Evolutionary conservation across 306 rosid genomes (phyloP), one percentile per base, ranked within the genome.

Genomic region (Dalbergia oliveri): DNA sequence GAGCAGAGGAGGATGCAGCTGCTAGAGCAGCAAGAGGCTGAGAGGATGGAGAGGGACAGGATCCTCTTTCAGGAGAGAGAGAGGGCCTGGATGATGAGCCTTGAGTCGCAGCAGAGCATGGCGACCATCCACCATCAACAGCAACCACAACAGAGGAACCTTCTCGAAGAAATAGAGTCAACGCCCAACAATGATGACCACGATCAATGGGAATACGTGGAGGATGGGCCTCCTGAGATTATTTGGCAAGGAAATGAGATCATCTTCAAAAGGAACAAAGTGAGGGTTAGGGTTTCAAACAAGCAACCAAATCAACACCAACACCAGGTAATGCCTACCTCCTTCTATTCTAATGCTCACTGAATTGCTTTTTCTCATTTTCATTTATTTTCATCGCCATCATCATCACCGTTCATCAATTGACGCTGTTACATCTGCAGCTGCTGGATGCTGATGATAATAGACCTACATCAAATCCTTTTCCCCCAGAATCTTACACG

Each of bases 241-340:
- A 90, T 93, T 51, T 95, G 94, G 97, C 84, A 80, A 84, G 99
- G 97, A 80, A 91, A 95, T 6, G 97, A 91, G 85, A 95, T 95
- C 45, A 93, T 79, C 82, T 72, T 93, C 73, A 89, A 85, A 83
- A 94, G 90, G 91, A 95, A 90, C 62, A 87, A 53, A 50, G 4
- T 63, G 59, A 61, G 49, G 75, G 81, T 91, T 31, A 88, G 86
- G 88, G 83, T 88, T 85, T 82, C 87, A 6, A 86, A 81, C 86
- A 89, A 75, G 49, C 69, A 75, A 31, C 73, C 47, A 18, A 83
- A 47, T 73, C 60, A 26, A 2, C 31, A 26, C 31, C 31, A 66
- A 19, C 54, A 69, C 39, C 89, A 78, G 88, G 93, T 88, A 70
- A 31, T 69, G 14, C 6, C 21, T 54, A 10, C 60, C 7, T 69